phyloP scores from a whole-genome alignment of 192 early-diverging fungal species.

The Mortierella alpina region DNA sequence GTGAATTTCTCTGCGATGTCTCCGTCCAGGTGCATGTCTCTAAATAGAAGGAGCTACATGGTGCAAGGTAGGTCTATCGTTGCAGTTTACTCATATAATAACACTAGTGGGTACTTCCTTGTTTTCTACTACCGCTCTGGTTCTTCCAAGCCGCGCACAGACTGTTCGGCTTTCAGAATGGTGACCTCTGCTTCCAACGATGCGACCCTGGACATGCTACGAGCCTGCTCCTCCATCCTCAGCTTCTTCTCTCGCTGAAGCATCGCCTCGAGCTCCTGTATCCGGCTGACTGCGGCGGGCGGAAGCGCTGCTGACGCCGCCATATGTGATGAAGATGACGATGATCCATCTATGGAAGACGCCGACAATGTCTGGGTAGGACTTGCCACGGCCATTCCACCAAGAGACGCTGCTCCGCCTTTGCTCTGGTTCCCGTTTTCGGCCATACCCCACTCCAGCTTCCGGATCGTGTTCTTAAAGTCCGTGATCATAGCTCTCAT shows the following conservation, averaged over 20 bases:
- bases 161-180: slow-evolving; percentile 51
- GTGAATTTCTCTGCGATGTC: no score
- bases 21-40: no score
- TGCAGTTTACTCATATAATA: background rate
- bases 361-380: slow-evolving; percentile 1
- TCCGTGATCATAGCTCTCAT: slow-evolving; percentile 21
- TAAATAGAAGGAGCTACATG: no score
- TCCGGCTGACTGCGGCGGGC: slow-evolving; percentile 6
- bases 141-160: slow-evolving; percentile 10
- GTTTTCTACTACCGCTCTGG: no score
- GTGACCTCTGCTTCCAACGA: slow-evolving; percentile 55
- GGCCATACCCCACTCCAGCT: slow-evolving; percentile 3
- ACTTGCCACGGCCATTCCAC: background rate
- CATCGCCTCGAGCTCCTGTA: slow-evolving; percentile 31
- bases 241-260: slow-evolving; percentile 14
- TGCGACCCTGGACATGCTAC: slow-evolving; percentile 24
- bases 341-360: background rate
- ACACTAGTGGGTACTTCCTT: background rate
- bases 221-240: slow-evolving; percentile 31
- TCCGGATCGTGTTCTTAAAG: slow-evolving; percentile 16
- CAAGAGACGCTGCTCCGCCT: background rate
- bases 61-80: no score
- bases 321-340: background rate
- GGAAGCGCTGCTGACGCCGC: background rate
- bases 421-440: background rate